phyloP scores from a whole-genome alignment of 2,329 filamentous ascomycete genomes.

The Emergomyces pasteurianus region DNA sequence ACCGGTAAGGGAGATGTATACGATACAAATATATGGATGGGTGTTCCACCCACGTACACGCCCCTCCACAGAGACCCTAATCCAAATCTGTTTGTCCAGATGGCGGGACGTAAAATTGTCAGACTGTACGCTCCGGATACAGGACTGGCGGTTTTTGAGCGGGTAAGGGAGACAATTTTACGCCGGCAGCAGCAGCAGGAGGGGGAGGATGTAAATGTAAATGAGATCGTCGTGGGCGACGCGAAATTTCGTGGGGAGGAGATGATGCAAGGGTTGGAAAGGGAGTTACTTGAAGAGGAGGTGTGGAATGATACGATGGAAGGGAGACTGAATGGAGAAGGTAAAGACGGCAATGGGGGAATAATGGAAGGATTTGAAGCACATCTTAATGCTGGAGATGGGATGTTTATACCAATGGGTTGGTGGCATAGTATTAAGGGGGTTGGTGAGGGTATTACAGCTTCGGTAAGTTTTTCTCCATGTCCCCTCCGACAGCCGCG shows the following conservation, averaged over 20 bases:
- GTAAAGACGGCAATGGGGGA: background rate
- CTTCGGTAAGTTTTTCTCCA: slow-evolving; percentile 37
- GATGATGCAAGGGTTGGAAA: slow-evolving; percentile 81
- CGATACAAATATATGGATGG: slow-evolving; percentile 76
- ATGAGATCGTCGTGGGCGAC: slow-evolving; percentile 18
- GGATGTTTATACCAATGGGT: slow-evolving; percentile 64
- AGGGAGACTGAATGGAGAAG: slow-evolving; percentile 2
- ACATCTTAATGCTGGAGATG: slow-evolving; percentile 52
- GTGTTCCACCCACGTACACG: slow-evolving; percentile 74
- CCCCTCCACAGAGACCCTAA: slow-evolving; percentile 89
- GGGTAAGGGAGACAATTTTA: slow-evolving; percentile 27
- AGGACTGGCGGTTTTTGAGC: slow-evolving; percentile 54
- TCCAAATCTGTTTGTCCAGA: slow-evolving; percentile 79
- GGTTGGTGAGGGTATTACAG: slow-evolving; percentile 44
- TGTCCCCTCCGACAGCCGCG: background rate
- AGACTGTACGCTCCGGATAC: slow-evolving; percentile 54
- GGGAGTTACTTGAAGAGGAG: slow-evolving; percentile 49
- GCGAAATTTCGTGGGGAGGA: slow-evolving; percentile 59
- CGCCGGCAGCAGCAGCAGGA: slow-evolving; percentile 21
- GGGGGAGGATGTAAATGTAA: background rate
- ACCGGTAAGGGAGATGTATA: slow-evolving; percentile 77
- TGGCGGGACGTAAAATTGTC: slow-evolving; percentile 60
- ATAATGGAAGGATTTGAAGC: slow-evolving; percentile 37
- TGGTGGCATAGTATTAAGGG: slow-evolving; percentile 84
- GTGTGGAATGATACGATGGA: slow-evolving; percentile 48